These are phyloP conservation scores for Geotrichum candidum DNA, from an alignment of 1,139 yeast genomes.

Conservation along the genomic window DNA sequence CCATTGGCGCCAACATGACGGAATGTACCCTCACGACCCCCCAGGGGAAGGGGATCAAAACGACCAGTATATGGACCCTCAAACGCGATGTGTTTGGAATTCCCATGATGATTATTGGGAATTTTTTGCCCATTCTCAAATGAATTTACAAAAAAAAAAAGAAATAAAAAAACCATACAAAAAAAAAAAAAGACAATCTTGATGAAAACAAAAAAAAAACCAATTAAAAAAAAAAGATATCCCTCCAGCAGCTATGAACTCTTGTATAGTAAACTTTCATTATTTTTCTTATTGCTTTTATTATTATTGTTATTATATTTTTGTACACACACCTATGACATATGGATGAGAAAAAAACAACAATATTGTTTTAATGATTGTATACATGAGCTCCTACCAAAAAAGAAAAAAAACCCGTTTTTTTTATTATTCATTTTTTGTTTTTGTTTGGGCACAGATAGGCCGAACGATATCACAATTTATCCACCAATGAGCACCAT, in stretches of 20 bases:
- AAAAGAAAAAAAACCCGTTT: neutral
- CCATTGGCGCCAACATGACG: slow-evolving; percentile 75
- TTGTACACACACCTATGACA: no score
- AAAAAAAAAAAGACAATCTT: neutral
- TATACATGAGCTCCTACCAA: neutral
- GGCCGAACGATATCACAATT: neutral
- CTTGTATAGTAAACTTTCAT: neutral
- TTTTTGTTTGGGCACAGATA: neutral
- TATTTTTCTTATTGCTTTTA: no score
- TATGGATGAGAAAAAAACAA: neutral
- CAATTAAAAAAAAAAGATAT: neutral
- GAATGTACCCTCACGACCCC: slow-evolving; percentile 72
- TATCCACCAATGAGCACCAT: slow-evolving; percentile 51
- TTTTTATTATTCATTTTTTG: neutral
- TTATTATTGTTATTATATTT: no score
- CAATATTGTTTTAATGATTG: neutral
- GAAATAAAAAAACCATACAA: neutral
- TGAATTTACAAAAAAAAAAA: neutral
- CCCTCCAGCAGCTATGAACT: neutral
- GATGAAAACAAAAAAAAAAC: neutral
- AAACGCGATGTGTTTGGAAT: slow-evolving; percentile 86
- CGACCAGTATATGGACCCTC: slow-evolving; percentile 86
- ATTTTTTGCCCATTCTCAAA: slow-evolving; percentile 63
- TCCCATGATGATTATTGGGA: slow-evolving; percentile 95
- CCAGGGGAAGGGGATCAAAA: slow-evolving; percentile 43